A percentile compares a stretch with the other conserved stretches of the same genome.
Conservation (phyloP, 257 asterid genomes). For the Jacaranda mimosifolia region DNA sequence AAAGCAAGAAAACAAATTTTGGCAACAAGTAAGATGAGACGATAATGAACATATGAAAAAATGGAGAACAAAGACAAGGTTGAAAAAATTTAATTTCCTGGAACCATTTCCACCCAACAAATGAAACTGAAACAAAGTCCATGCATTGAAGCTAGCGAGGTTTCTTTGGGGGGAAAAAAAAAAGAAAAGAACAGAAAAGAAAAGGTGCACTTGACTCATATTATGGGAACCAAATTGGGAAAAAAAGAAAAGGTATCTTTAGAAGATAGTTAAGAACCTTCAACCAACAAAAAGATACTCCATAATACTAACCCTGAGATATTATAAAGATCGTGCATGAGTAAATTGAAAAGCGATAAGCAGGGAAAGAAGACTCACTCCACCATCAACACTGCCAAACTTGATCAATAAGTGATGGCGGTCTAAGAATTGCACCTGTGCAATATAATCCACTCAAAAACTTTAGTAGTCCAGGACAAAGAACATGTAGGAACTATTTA, state of each 20-base stretch:
- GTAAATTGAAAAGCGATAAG: slow-evolving; percentile 25
- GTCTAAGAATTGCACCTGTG: slow-evolving; percentile 94
- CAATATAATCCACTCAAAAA: slow-evolving; percentile 39
- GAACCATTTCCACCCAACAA: slow-evolving; percentile 8
- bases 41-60: too few species aligned
- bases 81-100: not conserved
- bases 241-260: slow-evolving; percentile 6
- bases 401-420: slow-evolving; percentile 90
- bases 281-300: slow-evolving; percentile 19
- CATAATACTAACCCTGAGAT: not conserved
- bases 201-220: too few species aligned
- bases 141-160: slow-evolving; percentile 8
- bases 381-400: slow-evolving; percentile 98
- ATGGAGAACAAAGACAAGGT: too few species aligned
- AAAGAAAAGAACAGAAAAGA: too few species aligned
- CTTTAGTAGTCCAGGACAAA: slow-evolving; percentile 12
- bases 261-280: slow-evolving; percentile 8
- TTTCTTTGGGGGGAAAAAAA: too few species aligned
- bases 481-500: slow-evolving; percentile 10
- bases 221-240: not conserved
- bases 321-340: not conserved
- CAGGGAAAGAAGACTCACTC: slow-evolving; percentile 67
- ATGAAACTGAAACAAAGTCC: not conserved
- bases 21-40: too few species aligned
- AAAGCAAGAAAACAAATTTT: too few species aligned